phyloP scores from a whole-genome alignment of 1,284 basidiomycete genomes.

The Naganishia liquefaciens region DNA sequence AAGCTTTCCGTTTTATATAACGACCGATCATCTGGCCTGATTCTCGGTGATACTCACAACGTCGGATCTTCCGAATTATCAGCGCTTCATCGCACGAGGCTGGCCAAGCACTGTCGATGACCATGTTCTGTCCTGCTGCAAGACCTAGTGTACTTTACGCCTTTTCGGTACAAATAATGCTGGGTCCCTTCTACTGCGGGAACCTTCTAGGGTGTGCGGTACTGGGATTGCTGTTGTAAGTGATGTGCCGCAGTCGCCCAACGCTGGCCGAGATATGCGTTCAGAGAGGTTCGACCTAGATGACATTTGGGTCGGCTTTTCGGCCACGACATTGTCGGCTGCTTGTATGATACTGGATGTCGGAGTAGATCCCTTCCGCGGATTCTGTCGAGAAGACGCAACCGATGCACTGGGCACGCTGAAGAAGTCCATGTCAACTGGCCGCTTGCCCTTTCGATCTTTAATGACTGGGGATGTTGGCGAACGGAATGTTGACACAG shows the following conservation, averaged over 20 bases:
- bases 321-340: not conserved
- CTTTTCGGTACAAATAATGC: slow-evolving; percentile 20
- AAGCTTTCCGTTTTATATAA: too few species aligned
- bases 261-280: not conserved
- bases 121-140: too few species aligned
- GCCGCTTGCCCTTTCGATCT: not conserved
- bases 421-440: slow-evolving; percentile 27
- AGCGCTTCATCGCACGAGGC: too few species aligned
- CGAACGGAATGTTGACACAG: not conserved
- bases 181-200: not conserved
- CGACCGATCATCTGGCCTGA: too few species aligned
- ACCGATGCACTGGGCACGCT: slow-evolving; percentile 8
- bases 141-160: slow-evolving; percentile 14
- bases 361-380: not conserved
- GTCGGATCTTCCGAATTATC: too few species aligned
- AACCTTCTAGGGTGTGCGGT: not conserved
- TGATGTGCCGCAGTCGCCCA: not conserved
- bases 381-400: not conserved
- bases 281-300: not conserved
- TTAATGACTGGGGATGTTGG: not conserved
- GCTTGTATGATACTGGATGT: not conserved
- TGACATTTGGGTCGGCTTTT: not conserved
- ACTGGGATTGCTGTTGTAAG: not conserved
- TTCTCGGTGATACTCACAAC: too few species aligned
- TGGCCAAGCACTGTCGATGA: not conserved